Conservation (phyloP, 768 basidiomycete species). For the Boletus vermiculosoides region DNA sequence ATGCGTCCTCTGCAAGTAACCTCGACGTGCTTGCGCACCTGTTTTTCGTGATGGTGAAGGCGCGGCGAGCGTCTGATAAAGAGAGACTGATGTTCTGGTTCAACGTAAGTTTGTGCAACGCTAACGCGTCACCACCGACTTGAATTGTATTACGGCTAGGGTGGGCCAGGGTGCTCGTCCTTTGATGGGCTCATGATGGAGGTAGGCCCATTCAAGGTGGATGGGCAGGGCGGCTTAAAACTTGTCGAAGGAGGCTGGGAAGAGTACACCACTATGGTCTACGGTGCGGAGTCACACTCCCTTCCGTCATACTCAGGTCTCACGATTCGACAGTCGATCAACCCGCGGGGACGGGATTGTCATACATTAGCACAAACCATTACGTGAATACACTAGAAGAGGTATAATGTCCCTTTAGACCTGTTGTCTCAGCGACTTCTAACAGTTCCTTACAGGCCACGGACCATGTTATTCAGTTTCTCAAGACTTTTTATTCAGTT, state of each 20-base stretch:
- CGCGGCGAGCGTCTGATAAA: conserved; percentile 83
- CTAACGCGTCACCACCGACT: neutral
- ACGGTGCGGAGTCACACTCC: conserved; percentile 54
- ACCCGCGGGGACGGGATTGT: conserved; percentile 94
- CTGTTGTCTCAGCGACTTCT: neutral
- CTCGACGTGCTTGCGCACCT: conserved; percentile 75
- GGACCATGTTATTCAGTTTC: conserved; percentile 76
- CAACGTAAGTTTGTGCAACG: conserved; percentile 56
- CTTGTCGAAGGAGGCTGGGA: conserved; percentile 92
- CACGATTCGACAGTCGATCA: conserved; percentile 74
- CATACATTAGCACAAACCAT: conserved; percentile 81
- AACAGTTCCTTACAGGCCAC: conserved; percentile 52
- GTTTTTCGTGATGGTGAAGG: conserved; percentile 89
- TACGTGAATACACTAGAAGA: conserved; percentile 79
- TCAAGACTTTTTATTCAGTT: conserved; percentile 82
- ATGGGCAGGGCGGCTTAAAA: conserved; percentile 68
- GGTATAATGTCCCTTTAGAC: conserved; percentile 37
- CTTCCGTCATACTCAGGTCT: conserved; percentile 7
- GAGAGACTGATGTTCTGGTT: conserved; percentile 95
- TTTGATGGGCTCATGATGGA: conserved; percentile 99
- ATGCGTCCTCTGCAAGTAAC: conserved; percentile 44
- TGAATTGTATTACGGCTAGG: conserved; percentile 43
- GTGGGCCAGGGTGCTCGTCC: conserved; percentile 95
- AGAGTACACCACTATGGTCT: conserved; percentile 93
- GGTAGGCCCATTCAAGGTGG: conserved; percentile 87